Evolutionary conservation across 75 land plant species (phyloP).

Genomic region (Isoetes taiwanensis): DNA sequence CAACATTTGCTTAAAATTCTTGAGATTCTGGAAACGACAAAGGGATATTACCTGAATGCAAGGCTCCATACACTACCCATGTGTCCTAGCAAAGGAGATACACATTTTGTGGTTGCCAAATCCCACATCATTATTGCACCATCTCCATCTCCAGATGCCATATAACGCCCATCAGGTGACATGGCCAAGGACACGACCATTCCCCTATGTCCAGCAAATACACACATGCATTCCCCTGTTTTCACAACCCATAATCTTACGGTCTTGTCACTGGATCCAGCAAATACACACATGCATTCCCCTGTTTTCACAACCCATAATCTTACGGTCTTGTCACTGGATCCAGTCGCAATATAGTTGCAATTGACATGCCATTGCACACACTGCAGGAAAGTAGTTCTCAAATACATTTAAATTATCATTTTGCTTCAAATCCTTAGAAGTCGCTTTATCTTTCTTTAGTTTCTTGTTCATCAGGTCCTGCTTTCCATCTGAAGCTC

Average conservation of each 20-base stretch:
- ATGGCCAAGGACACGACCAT: conserved; percentile 81
- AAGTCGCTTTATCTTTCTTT: too few relatives aligned
- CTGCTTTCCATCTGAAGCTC: too few relatives aligned
- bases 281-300: too few relatives aligned
- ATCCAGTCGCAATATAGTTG: conserved; percentile 98
- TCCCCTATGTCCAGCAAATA: conserved; percentile 91
- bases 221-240: conserved; percentile 89
- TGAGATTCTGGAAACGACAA: too few relatives aligned
- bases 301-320: too few relatives aligned
- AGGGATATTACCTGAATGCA: conserved; percentile 78
- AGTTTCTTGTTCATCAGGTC: too few relatives aligned
- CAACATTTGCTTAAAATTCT: too few relatives aligned
- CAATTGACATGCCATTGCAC: conserved; percentile 98
- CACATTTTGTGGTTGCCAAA: conserved; percentile 61
- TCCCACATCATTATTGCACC: conserved; percentile 98
- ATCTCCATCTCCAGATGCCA: conserved; percentile 99
- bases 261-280: too few relatives aligned
- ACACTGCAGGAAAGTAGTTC: conserved; percentile 37
- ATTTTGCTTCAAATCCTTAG: neutral
- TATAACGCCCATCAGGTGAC: conserved; percentile 97
- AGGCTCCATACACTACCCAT: conserved; percentile 87
- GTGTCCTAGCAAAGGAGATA: conserved; percentile 85
- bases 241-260: conserved; percentile 95
- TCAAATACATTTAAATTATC: neutral
- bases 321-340: conserved; percentile 98